Percentiles rank a stretch among this genome's conserved stretches.
Conservation (phyloP, 129 eudicot genomes). For the Pittosporum tobira region DNA sequence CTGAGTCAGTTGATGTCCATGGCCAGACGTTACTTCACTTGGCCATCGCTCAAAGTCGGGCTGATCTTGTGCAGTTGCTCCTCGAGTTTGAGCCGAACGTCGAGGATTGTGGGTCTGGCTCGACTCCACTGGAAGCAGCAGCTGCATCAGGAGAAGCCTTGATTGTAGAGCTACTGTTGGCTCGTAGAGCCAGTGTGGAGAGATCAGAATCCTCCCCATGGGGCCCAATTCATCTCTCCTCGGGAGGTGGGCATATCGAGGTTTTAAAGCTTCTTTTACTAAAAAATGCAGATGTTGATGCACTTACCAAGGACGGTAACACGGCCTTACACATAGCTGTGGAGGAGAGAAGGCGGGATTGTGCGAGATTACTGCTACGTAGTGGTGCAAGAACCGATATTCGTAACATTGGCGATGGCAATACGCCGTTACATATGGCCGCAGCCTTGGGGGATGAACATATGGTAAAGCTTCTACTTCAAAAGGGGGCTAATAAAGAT, state of each 20-base stretch:
- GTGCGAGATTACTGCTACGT: conserved; percentile 40
- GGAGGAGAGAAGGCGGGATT: conserved; percentile 54
- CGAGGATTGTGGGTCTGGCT: conserved; percentile 41
- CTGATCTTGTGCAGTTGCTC: conserved; percentile 61
- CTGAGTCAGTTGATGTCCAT: conserved; percentile 48
- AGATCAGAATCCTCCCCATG: conserved; percentile 40
- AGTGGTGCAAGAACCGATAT: conserved; percentile 31
- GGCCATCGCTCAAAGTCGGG: conserved; percentile 49
- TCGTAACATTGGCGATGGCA: conserved; percentile 34
- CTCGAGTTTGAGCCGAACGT: conserved; percentile 63
- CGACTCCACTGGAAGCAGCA: conserved; percentile 66
- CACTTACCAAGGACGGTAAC: conserved; percentile 52
- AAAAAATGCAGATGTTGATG: conserved; percentile 37
- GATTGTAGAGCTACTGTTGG: conserved; percentile 63
- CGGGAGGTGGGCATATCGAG: conserved; percentile 48
- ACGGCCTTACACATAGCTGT: conserved; percentile 68
- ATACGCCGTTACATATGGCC: conserved; percentile 61
- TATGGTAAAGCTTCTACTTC: conserved; percentile 61
- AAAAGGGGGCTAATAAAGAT: conserved; percentile 66
- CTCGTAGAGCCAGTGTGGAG: conserved; percentile 43
- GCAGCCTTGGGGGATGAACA: conserved; percentile 56
- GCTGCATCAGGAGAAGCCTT: conserved; percentile 46
- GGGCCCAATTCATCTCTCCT: conserved; percentile 64
- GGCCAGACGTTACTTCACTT: conserved; percentile 66
- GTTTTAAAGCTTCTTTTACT: conserved; percentile 57